Evolutionary conservation across 352 stramenopile genomes (phyloP).

Genomic region (Pythium utonaiense): DNA sequence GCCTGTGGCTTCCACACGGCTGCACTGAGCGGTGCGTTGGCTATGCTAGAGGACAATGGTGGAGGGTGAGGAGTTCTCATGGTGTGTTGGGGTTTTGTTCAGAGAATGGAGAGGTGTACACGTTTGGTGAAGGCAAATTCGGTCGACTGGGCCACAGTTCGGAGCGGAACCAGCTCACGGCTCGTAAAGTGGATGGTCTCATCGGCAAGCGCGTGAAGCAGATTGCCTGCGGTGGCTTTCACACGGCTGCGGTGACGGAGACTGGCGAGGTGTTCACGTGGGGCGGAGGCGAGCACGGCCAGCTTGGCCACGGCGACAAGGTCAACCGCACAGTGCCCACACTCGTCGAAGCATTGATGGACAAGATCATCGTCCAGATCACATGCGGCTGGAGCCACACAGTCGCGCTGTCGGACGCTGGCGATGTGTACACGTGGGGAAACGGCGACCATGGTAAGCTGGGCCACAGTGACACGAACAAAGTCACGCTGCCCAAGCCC

Average conservation of each 20-base stretch:
- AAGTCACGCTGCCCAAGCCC: constrained; percentile 92
- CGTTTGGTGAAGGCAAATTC: constrained; percentile 91
- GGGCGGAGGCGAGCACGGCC: constrained; percentile 90
- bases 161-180: constrained; percentile 77
- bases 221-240: constrained; percentile 86
- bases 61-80: neutral
- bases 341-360: constrained; percentile 85
- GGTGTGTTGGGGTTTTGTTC: neutral
- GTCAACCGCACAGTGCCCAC: constrained; percentile 94
- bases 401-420: constrained; percentile 90
- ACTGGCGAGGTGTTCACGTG: constrained; percentile 86
- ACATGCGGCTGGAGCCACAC: constrained; percentile 96
- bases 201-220: constrained; percentile 77
- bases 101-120: constrained; percentile 92
- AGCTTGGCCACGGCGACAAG: constrained; percentile 96
- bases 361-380: constrained; percentile 91
- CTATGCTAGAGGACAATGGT: neutral
- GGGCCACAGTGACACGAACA: constrained; percentile 92
- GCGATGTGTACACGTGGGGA: constrained; percentile 93
- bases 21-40: constrained; percentile 47
- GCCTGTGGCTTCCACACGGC: constrained; percentile 87
- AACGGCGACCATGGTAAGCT: constrained; percentile 94
- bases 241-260: constrained; percentile 83
- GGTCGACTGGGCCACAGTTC: constrained; percentile 81
- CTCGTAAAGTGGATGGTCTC: constrained; percentile 67